Conservation (phyloP, 2,329 filamentous ascomycete genomes). For the Talaromyces sp. region DNA sequence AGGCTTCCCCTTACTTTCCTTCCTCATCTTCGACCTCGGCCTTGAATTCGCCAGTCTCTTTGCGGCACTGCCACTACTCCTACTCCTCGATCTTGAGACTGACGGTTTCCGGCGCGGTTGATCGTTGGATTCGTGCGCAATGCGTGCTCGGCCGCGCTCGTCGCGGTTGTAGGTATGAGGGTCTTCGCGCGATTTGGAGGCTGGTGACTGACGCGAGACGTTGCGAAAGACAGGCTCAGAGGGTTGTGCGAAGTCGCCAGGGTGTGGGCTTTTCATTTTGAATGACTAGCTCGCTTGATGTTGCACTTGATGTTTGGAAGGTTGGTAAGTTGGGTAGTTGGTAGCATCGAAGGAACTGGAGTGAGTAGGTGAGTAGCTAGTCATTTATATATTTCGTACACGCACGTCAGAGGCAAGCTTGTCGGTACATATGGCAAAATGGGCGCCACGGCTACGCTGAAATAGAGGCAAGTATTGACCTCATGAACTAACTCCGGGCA, state of each 20-base stretch:
- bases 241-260: constrained; percentile 18
- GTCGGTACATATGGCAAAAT: not conserved
- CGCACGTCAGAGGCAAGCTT: not conserved
- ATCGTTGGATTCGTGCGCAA: constrained; percentile 8
- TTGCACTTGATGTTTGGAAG: not conserved
- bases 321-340: not conserved
- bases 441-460: not conserved
- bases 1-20: constrained; percentile 18
- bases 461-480: not conserved
- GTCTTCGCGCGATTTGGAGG: constrained; percentile 12
- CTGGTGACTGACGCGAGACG: constrained; percentile 14
- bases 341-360: too few relatives aligned
- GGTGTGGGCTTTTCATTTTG: constrained; percentile 17
- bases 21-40: constrained; percentile 17
- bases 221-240: constrained; percentile 17
- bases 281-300: not conserved
- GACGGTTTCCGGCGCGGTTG: constrained; percentile 3
- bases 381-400: not conserved
- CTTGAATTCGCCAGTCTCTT: constrained; percentile 17
- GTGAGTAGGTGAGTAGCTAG: not conserved
- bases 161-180: constrained; percentile 16
- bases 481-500: not conserved
- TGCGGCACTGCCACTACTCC: constrained; percentile 16
- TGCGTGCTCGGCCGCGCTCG: not conserved
- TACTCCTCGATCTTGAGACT: constrained; percentile 12